Evolutionary conservation across 2,329 filamentous ascomycete species (phyloP).

Genomic region (Paracoccidioides lutzii): DNA sequence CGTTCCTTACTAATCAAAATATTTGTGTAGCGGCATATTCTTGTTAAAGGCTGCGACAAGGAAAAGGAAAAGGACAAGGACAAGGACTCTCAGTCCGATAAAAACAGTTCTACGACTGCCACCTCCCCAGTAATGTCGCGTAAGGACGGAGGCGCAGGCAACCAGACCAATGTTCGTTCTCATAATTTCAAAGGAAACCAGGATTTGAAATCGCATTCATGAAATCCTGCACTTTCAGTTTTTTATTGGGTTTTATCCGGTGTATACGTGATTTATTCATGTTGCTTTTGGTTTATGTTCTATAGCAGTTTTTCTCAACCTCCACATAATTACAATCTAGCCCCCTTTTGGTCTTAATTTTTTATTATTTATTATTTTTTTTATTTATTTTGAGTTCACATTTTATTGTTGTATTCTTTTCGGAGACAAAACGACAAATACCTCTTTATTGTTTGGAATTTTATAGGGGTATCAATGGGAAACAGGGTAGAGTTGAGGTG

Average conservation of each 20-base stretch:
- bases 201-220: neutral
- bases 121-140: neutral
- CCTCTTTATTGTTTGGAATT: neutral
- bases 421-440: neutral
- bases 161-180: neutral
- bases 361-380: neutral
- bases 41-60: constrained; percentile 52
- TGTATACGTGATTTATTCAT: neutral
- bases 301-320: neutral
- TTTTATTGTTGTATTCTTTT: too few species aligned
- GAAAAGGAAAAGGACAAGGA: constrained; percentile 14
- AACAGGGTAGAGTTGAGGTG: constrained; percentile 1
- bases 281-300: neutral
- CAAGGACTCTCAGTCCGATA: constrained; percentile 2
- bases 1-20: constrained; percentile 10
- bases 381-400: neutral
- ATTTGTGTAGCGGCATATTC: constrained; percentile 42
- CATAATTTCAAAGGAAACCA: neutral
- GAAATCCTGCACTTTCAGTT: neutral
- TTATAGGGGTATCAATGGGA: neutral
- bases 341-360: neutral
- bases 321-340: neutral
- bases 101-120: neutral
- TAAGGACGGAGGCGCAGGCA: neutral
- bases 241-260: neutral